Conservation (phyloP, 192 early-diverging fungal genomes). For the Nowakowskiella sp. region DNA sequence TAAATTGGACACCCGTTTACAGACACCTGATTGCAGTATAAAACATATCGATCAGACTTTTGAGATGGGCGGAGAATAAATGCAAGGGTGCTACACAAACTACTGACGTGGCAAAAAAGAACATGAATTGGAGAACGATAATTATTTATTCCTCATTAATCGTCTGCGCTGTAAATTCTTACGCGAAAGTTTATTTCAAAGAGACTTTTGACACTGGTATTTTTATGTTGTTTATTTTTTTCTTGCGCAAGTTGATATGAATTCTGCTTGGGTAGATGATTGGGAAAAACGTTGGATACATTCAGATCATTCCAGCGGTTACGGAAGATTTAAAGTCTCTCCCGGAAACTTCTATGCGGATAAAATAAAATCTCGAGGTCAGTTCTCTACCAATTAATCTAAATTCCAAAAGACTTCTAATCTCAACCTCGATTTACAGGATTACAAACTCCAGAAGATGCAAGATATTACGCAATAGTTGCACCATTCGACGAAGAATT, state of each 20-base stretch:
- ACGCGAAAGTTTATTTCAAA: slow-evolving; percentile 72
- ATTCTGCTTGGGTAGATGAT: slow-evolving; percentile 10
- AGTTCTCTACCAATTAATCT: too few relatives aligned
- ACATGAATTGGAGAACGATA: too few relatives aligned
- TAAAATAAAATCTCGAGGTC: slow-evolving; percentile 54
- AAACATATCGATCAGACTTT: too few relatives aligned
- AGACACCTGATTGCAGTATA: too few relatives aligned
- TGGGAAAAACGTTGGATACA: slow-evolving; percentile 59
- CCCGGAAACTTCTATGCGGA: slow-evolving; percentile 70
- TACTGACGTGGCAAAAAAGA: too few relatives aligned
- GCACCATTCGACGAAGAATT: slow-evolving; percentile 63
- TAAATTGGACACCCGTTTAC: too few relatives aligned
- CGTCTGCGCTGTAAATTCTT: too few relatives aligned
- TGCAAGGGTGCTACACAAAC: too few relatives aligned
- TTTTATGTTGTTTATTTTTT: slow-evolving; percentile 11
- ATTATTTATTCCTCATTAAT: too few relatives aligned
- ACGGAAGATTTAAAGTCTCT: slow-evolving; percentile 66
- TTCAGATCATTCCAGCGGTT: slow-evolving; percentile 55
- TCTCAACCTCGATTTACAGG: slow-evolving; percentile 4
- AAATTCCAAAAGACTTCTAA: neutral
- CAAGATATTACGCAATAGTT: slow-evolving; percentile 77
- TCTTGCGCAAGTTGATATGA: slow-evolving; percentile 2
- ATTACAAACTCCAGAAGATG: slow-evolving; percentile 73
- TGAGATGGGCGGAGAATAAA: too few relatives aligned
- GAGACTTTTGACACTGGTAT: slow-evolving; percentile 72